Conservation (phyloP, 768 basidiomycete species). For the Leccinum broughii region DNA sequence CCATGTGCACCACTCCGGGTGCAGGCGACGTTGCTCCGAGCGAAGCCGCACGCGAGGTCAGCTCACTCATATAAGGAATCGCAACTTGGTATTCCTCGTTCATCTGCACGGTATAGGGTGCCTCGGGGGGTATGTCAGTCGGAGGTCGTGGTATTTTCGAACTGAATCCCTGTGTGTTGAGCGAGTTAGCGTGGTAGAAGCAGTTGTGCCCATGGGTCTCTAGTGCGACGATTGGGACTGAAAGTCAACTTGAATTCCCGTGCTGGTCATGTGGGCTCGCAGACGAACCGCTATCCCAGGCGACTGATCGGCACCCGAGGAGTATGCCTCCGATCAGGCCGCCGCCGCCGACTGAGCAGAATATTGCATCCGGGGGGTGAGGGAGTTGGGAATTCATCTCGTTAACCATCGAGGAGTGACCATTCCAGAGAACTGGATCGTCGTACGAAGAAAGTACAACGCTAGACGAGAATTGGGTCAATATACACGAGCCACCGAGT, state of each 20-base stretch:
- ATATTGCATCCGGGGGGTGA: constrained; percentile 63
- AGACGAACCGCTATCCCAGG: constrained; percentile 68
- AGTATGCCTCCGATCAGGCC: constrained; percentile 72
- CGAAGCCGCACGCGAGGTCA: constrained; percentile 69
- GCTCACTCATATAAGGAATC: constrained; percentile 54
- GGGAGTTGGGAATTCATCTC: constrained; percentile 61
- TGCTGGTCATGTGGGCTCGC: not conserved
- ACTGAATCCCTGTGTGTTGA: constrained; percentile 45
- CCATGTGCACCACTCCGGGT: constrained; percentile 61
- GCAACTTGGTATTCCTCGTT: constrained; percentile 47
- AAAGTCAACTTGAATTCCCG: constrained; percentile 1
- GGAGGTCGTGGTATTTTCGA: constrained; percentile 35
- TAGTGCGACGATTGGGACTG: constrained; percentile 64
- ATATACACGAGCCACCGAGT: not conserved
- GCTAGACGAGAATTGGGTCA: constrained; percentile 34
- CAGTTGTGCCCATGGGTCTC: constrained; percentile 75
- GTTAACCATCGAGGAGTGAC: constrained; percentile 70
- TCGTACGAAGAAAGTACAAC: constrained; percentile 75
- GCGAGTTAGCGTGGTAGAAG: constrained; percentile 68
- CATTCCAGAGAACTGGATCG: constrained; percentile 68
- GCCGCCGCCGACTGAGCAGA: constrained; percentile 78
- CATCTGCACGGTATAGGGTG: constrained; percentile 44
- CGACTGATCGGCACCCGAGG: constrained; percentile 58
- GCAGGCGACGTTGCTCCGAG: constrained; percentile 70
- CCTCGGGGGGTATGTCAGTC: constrained; percentile 25